Conservation (phyloP, 1,139 yeast species). For the Diutina scorzettiae region DNA sequence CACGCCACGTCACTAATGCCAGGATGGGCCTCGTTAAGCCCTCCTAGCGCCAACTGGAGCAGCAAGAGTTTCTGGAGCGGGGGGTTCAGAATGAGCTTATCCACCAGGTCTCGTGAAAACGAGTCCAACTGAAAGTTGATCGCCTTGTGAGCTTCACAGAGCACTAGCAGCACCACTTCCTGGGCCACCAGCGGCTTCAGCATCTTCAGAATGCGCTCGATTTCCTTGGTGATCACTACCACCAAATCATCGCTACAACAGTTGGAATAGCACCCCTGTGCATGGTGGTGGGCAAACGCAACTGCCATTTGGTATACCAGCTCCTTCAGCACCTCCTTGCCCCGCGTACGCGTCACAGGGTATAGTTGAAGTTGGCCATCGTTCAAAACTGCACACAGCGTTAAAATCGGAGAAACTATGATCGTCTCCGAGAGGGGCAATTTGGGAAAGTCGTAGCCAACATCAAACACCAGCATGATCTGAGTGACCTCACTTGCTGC, state of each 20-base stretch:
- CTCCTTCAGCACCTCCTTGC: not conserved
- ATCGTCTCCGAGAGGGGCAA: not conserved
- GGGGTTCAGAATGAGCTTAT: slow-evolving; percentile 59
- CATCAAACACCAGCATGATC: not conserved
- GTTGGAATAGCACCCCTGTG: slow-evolving; percentile 55
- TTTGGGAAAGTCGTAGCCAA: slow-evolving; percentile 2
- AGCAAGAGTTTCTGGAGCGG: slow-evolving; percentile 57
- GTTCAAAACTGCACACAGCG: not conserved
- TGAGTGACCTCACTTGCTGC: not conserved
- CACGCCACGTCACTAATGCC: slow-evolving; percentile 52
- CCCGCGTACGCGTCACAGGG: not conserved
- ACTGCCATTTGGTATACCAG: slow-evolving; percentile 11
- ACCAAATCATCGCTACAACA: slow-evolving; percentile 57
- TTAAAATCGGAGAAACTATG: not conserved
- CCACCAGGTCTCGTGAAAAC: slow-evolving; percentile 55
- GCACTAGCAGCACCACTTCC: slow-evolving; percentile 27
- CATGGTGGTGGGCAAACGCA: slow-evolving; percentile 53
- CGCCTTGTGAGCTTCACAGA: slow-evolving; percentile 58
- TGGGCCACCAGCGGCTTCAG: not conserved
- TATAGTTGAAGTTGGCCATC: not conserved
- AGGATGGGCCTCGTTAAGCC: slow-evolving; percentile 31
- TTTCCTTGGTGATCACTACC: slow-evolving; percentile 13
- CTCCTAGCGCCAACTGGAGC: slow-evolving; percentile 58
- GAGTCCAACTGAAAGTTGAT: slow-evolving; percentile 56
- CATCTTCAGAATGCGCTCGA: not conserved